Evolutionary conservation across 1,139 yeast genomes (phyloP).

Genomic region (Eremothecium gossypii): DNA sequence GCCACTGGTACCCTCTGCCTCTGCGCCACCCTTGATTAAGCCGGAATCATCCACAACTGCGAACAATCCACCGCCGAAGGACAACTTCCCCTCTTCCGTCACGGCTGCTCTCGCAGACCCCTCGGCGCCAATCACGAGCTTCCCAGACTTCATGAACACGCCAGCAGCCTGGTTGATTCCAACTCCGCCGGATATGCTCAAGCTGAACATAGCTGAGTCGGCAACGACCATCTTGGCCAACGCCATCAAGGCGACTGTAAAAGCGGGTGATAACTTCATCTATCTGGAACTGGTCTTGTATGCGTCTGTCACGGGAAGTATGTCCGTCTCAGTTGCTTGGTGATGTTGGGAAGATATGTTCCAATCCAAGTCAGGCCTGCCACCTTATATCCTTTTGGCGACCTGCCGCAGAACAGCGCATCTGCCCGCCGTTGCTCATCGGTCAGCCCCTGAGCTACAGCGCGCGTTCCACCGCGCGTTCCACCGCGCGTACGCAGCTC

Average conservation of each 20-base stretch:
- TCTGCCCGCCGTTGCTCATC: neutral
- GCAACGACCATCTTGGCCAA: conserved; percentile 19
- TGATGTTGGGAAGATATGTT: too few relatives aligned
- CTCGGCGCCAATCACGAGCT: too few relatives aligned
- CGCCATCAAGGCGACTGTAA: conserved; percentile 14
- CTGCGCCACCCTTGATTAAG: conserved; percentile 9
- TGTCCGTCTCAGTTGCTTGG: too few relatives aligned
- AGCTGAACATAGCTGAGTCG: neutral
- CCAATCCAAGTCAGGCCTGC: too few relatives aligned
- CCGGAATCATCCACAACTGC: conserved; percentile 20
- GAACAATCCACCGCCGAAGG: conserved; percentile 20
- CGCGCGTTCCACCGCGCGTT: too few relatives aligned
- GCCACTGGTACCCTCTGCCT: conserved; percentile 23
- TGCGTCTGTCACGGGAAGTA: neutral
- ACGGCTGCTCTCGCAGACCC: too few relatives aligned
- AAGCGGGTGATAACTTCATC: conserved; percentile 3
- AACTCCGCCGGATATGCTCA: too few relatives aligned
- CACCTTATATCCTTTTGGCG: neutral
- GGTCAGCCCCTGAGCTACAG: too few relatives aligned
- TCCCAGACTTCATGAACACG: too few relatives aligned
- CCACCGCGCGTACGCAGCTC: too few relatives aligned
- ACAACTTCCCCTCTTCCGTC: conserved; percentile 18
- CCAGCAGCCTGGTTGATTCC: too few relatives aligned
- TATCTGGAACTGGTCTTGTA: conserved; percentile 1
- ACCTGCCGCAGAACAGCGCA: neutral